These are phyloP conservation scores for Chlamydomonas sp. DNA, from an alignment of 139 green algal species.

Conservation along the genomic window DNA sequence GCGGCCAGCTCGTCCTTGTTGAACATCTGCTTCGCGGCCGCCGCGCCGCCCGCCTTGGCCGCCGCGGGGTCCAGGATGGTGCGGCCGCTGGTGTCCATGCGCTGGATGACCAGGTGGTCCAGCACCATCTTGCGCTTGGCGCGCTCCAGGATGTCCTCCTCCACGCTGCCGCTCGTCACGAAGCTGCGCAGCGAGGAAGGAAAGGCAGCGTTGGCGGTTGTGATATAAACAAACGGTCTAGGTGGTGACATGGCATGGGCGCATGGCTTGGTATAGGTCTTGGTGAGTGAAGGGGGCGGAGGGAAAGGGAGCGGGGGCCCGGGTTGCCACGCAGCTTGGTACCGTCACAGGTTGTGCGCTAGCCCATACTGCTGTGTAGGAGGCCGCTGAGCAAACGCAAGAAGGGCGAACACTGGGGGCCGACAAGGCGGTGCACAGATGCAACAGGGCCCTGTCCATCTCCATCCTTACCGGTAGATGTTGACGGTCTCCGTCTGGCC, in stretches of 20 bases:
- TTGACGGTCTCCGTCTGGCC: slow-evolving; percentile 95
- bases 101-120: slow-evolving; percentile 96
- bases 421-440: neutral
- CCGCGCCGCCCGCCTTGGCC: slow-evolving; percentile 31
- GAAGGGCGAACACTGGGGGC: neutral
- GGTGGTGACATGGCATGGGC: too few species aligned
- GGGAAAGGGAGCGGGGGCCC: neutral
- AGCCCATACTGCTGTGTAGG: too few species aligned
- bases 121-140: slow-evolving; percentile 98
- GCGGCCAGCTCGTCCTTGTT: slow-evolving; percentile 95
- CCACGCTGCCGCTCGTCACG: slow-evolving; percentile 87
- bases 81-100: slow-evolving; percentile 90
- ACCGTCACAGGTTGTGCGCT: too few species aligned
- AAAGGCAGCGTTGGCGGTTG: neutral
- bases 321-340: neutral
- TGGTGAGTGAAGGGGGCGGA: neutral
- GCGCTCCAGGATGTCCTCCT: slow-evolving; percentile 95
- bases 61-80: slow-evolving; percentile 76
- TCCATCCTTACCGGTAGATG: slow-evolving; percentile 86
- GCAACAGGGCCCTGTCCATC: neutral
- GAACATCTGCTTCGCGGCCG: slow-evolving; percentile 81
- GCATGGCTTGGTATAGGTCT: too few species aligned
- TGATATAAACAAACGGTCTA: too few species aligned
- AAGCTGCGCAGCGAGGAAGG: slow-evolving; percentile 57
- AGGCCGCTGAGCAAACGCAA: too few species aligned